Percentiles rank a stretch among this genome's conserved stretches.
These are phyloP conservation scores for Pharus latifolius DNA, from an alignment of 176 grass and related monocot species.

Conservation along the genomic window DNA sequence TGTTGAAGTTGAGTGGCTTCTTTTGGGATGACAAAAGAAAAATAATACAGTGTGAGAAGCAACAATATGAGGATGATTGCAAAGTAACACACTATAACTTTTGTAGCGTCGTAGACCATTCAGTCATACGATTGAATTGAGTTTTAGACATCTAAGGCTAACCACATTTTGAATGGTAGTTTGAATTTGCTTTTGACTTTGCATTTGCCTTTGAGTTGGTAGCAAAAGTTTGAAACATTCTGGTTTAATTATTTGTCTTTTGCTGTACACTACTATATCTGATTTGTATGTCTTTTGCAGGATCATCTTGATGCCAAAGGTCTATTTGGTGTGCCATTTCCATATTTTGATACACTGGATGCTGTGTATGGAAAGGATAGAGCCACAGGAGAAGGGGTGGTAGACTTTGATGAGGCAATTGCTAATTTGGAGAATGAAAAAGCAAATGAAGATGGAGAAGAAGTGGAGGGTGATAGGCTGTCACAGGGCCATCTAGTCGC, in stretches of 20 bases:
- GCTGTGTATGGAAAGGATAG: conserved; percentile 33
- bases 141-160: too few species aligned
- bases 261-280: too few species aligned
- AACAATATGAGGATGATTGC: conserved; percentile 23
- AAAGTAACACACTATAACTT: not conserved
- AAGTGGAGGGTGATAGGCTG: conserved; percentile 1
- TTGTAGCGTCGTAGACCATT: too few species aligned
- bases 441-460: conserved; percentile 19
- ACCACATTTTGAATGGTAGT: too few species aligned
- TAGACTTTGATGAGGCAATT: conserved; percentile 19
- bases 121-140: too few species aligned
- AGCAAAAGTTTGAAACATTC: too few species aligned
- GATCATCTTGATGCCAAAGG: conserved; percentile 38
- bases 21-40: conserved; percentile 22
- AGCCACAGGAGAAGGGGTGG: not conserved
- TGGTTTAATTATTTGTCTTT: too few species aligned
- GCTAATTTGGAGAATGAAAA: conserved; percentile 25
- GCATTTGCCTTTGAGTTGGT: too few species aligned
- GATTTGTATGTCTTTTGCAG: not conserved
- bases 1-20: conserved; percentile 13
- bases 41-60: conserved; percentile 18
- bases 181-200: too few species aligned
- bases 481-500: not conserved
- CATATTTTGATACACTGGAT: conserved; percentile 35
- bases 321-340: conserved; percentile 19